Conservation (phyloP, 2,329 filamentous ascomycete species). For the Fusarium compactum region DNA sequence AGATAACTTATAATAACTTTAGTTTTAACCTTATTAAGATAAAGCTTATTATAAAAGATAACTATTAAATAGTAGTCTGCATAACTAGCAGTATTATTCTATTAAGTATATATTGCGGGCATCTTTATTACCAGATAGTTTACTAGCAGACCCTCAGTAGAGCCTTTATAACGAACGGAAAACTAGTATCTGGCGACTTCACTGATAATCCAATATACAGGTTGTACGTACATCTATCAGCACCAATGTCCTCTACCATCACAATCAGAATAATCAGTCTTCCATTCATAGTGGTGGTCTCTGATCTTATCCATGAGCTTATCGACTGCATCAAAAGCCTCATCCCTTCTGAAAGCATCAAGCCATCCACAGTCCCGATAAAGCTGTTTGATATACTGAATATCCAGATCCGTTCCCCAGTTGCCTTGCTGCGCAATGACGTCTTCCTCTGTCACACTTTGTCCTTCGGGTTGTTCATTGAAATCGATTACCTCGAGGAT, state of each 20-base stretch:
- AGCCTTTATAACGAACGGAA: too few species aligned
- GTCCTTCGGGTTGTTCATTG: background rate
- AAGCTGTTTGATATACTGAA: background rate
- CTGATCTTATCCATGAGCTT: background rate
- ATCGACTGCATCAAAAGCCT: background rate
- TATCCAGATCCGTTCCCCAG: background rate
- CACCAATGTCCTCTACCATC: background rate
- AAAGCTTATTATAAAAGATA: too few species aligned
- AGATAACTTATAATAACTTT: too few species aligned
- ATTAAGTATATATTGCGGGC: too few species aligned
- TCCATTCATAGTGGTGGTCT: background rate
- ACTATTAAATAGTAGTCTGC: too few species aligned
- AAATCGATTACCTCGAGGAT: background rate
- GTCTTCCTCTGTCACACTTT: background rate
- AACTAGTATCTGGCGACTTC: accelerated
- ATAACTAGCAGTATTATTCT: too few species aligned
- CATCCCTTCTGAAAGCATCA: background rate
- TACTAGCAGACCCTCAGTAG: too few species aligned
- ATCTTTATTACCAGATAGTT: too few species aligned
- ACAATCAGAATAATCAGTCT: background rate
- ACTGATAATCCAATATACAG: too few species aligned
- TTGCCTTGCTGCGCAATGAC: background rate
- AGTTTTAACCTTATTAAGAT: too few species aligned
- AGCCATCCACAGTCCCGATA: background rate
- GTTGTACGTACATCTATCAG: background rate